Evolutionary conservation across 2,329 filamentous ascomycete genomes (phyloP), one percentile per base, ranked within the genome.

Genomic region (Gaeumannomyces tritici): DNA sequence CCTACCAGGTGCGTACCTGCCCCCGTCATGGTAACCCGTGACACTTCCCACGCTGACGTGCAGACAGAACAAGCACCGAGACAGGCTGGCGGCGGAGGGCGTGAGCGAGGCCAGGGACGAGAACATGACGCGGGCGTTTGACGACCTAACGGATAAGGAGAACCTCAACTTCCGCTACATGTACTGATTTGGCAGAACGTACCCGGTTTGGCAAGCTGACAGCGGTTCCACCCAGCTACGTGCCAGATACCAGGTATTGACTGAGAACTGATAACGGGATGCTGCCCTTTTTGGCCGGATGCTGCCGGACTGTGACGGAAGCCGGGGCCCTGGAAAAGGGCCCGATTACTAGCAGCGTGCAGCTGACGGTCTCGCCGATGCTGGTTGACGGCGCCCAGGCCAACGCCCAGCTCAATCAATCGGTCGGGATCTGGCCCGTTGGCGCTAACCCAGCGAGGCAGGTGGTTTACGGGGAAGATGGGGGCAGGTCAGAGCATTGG

Each of bases 131-230:
- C 81, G 85, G 67, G 83, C 82, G 1, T 88, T 85, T 69, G 84
- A 87, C 69, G 85, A 88, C 69, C 73, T 85, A 69, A 88, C 85
- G 7, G 85, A 88, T 69, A 76, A 73, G 71, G 81, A 86, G 76
- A 88, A 87, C 68, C 67, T 78, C 31, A 81, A 81, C 64, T 87
- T 87, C 71, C 76, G 83, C 64, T 87, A 87, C 68, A 79, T 83
- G 7, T 79, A 76, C 69, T 80, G 42, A 51, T 21, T 51, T 8
- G 5, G 9, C 12, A n/a, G 35, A 15, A 15, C 13, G 2, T 42
- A 8, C 13, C 13, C 12, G 35, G 13, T 31, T 31, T 42, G 35
- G 35, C 33, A 18, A 42, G 35, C 35, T 42, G 35, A 42, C 33
- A 35, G 15, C 3, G 31, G 15, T 15, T 35, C 33, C 13, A 42